A percentile compares a stretch with the other conserved stretches of the same genome.
These are phyloP conservation scores for Leonotis leonurus DNA, from an alignment of 257 asterid species.

Conservation along the genomic window DNA sequence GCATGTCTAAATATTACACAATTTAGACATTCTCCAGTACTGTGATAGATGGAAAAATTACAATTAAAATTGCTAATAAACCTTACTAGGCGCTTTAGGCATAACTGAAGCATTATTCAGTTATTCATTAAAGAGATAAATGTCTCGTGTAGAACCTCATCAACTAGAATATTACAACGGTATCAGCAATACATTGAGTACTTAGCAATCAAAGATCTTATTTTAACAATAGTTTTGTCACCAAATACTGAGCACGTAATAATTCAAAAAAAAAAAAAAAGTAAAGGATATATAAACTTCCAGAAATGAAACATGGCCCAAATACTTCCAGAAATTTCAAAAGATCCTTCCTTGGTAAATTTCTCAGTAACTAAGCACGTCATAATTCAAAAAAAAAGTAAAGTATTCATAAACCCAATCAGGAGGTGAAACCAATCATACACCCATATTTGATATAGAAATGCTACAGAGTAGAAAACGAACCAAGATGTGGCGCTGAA, in stretches of 20 bases:
- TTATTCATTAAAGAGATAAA: neutral
- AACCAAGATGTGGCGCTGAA: conserved; percentile 81
- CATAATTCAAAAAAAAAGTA: neutral
- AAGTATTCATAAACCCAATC: too few species aligned
- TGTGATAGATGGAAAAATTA: neutral
- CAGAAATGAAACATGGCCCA: conserved; percentile 10
- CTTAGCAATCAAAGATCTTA: neutral
- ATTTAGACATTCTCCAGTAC: neutral
- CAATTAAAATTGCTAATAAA: neutral
- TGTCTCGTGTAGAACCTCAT: neutral
- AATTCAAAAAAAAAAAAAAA: too few species aligned
- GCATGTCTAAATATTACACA: neutral
- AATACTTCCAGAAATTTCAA: neutral
- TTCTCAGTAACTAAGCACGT: neutral
- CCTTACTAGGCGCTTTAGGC: neutral
- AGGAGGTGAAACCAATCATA: neutral
- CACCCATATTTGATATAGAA: neutral
- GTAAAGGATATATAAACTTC: neutral
- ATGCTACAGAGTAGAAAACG: conserved; percentile 10
- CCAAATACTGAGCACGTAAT: too few species aligned
- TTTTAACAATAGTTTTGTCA: too few species aligned
- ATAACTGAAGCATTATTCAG: neutral
- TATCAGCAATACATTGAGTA: neutral
- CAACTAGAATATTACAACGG: neutral
- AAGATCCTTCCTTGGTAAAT: neutral